A percentile compares a stretch with the other conserved stretches of the same genome.
These are phyloP conservation scores for Dendryphion nanum DNA, from an alignment of 2,329 filamentous ascomycete genomes.

Conservation along the genomic window DNA sequence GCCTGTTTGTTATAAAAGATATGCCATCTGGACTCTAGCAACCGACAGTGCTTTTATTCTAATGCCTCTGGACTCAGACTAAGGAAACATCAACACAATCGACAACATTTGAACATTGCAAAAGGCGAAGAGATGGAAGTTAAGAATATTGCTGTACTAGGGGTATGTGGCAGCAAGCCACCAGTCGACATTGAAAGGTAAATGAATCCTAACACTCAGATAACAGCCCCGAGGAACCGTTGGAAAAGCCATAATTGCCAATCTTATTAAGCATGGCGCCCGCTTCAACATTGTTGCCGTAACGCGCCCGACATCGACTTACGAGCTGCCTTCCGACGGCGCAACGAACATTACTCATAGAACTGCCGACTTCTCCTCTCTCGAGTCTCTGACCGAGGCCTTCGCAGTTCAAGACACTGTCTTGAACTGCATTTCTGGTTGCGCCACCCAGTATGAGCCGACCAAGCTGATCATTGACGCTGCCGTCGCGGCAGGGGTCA, in stretches of 20 bases:
- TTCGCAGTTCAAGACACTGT: constrained; percentile 58
- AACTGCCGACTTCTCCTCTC: constrained; percentile 24
- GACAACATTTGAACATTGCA: no score
- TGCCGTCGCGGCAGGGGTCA: constrained; percentile 30
- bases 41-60: no score
- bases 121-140: constrained; percentile 31
- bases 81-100: no score
- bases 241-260: constrained; percentile 26
- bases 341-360: constrained; percentile 20
- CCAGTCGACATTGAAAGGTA: no score
- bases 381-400: constrained; percentile 32
- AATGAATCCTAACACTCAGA: neutral
- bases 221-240: constrained; percentile 33
- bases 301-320: constrained; percentile 23
- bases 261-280: constrained; percentile 20
- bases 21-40: no score
- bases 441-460: constrained; percentile 40
- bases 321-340: constrained; percentile 9
- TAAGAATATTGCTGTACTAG: constrained; percentile 36
- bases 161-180: no score
- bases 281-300: constrained; percentile 30
- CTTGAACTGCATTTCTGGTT: constrained; percentile 48
- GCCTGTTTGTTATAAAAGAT: no score
- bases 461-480: constrained; percentile 45
- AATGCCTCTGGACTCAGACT: no score